Conservation (phyloP, 179 eudicot genomes). For the Nepenthes alata region DNA sequence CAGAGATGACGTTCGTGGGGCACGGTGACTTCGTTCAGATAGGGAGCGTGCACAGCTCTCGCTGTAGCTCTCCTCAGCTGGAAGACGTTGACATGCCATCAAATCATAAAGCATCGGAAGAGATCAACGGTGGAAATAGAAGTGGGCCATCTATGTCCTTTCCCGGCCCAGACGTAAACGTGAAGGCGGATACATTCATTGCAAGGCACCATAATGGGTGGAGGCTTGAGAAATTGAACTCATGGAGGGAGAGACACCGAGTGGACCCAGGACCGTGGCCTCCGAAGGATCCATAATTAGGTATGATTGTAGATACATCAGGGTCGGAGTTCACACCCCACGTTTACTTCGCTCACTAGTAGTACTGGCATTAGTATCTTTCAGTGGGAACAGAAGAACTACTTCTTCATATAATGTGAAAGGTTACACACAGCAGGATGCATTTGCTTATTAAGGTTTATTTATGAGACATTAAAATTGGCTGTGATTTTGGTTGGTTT, state of each 20-base stretch:
- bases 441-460: too few species aligned
- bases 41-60: constrained; percentile 32
- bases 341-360: too few species aligned
- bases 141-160: constrained; percentile 17
- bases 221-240: constrained; percentile 57
- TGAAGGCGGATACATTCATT: constrained; percentile 65
- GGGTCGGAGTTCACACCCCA: too few species aligned
- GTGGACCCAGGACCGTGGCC: constrained; percentile 14
- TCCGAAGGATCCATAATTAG: constrained; percentile 1
- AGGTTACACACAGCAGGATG: too few species aligned
- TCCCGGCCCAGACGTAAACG: constrained; percentile 70
- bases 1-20: constrained; percentile 19
- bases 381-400: too few species aligned
- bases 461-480: too few species aligned
- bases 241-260: constrained; percentile 25
- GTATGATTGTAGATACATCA: not conserved
- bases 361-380: too few species aligned
- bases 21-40: constrained; percentile 27
- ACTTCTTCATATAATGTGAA: too few species aligned
- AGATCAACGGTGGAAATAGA: constrained; percentile 21
- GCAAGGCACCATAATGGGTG: constrained; percentile 56
- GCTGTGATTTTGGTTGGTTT: too few species aligned
- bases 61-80: constrained; percentile 27
- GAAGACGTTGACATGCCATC: constrained; percentile 26
- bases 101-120: not conserved